Base-by-base conservation (phyloP, 192 early-diverging fungal genomes). In the Mortierella claussenii region DNA sequence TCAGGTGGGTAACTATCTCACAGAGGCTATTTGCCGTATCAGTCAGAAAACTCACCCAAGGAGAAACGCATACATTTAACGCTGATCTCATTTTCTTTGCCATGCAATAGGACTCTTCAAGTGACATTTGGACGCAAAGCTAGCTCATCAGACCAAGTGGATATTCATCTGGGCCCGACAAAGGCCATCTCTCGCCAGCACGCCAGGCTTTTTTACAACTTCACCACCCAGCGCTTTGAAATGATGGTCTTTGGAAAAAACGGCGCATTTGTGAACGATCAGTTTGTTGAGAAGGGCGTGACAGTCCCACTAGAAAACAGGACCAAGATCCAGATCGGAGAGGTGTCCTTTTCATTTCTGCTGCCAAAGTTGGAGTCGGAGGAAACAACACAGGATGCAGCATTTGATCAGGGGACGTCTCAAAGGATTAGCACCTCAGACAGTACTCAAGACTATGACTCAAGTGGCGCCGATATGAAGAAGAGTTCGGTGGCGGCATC, bases 101-200 rank as follows among this genome's bases (percentile, higher is more conserved):
- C n/a, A n/a, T n/a, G n/a, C 10, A 54, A 43, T 24, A 68, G 89
- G 48, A 92, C 91, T n/a, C 81, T 95, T 7, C 87, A 90, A 60
- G 89, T 94, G 2, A 85, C 86, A 27, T 67, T 97, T 28, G 95
- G 95, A 20, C 85, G 95, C 3, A 85, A 88, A 61, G 82, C 87
- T 17, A 83, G 81, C 2, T 65, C 71, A 46, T 81, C 81, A 15
- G 91, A 90, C 27, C 82, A 84, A 15, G 88, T 95, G 28, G 95
- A 97, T 68, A 90, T 97, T 36, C 89, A 92, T 68, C 83, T 97
- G 34, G 95, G 94, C 27, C 82, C 85, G 60, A 88, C 87, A 67
- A 95, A 97, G 58, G 86, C 90, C 9, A 91, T 97, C 40, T 97
- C 95, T 6, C 81, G 95, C 11, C 84, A 89, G 64, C 95, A 97